These are phyloP conservation scores for Penicillium sp. DNA, from an alignment of 2,329 filamentous ascomycete species.

Conservation along the genomic window DNA sequence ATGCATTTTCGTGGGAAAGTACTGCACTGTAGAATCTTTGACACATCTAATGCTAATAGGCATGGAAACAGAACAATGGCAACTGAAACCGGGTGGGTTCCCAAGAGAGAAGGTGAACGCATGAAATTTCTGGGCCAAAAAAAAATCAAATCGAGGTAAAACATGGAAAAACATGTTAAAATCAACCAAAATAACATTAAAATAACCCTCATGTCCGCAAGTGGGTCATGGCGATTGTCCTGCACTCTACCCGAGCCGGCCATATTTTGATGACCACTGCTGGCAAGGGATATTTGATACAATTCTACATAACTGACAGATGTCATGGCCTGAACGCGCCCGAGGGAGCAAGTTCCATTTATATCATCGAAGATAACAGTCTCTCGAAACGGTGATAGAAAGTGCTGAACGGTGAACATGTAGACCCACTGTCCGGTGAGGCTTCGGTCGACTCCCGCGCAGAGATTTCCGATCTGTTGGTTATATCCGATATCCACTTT, in stretches of 20 bases:
- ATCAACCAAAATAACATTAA: background rate
- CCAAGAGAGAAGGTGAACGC: background rate
- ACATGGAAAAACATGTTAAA: background rate
- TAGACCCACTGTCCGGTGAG: slow-evolving; percentile 21
- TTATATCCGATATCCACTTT: slow-evolving; percentile 12
- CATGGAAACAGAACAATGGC: background rate
- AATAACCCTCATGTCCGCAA: background rate
- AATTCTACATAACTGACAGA: too few relatives aligned
- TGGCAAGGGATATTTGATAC: too few relatives aligned
- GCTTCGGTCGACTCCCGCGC: slow-evolving; percentile 20
- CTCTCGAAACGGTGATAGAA: background rate
- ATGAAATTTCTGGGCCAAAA: background rate
- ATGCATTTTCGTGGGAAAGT: background rate
- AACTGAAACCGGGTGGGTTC: slow-evolving; percentile 6
- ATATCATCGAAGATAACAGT: background rate
- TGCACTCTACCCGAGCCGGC: slow-evolving; percentile 8
- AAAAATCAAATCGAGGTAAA: background rate
- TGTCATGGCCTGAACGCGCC: background rate
- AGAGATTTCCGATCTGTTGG: slow-evolving; percentile 22
- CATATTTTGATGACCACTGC: too few relatives aligned
- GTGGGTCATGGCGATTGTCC: slow-evolving; percentile 1
- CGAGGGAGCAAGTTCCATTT: background rate
- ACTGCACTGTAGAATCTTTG: background rate
- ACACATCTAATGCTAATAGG: background rate
- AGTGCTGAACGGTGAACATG: background rate